A percentile compares a stretch with the other conserved stretches of the same genome.
These are phyloP conservation scores for Xylaria curta DNA, from an alignment of 495 filamentous ascomycete genomes.

Conservation along the genomic window DNA sequence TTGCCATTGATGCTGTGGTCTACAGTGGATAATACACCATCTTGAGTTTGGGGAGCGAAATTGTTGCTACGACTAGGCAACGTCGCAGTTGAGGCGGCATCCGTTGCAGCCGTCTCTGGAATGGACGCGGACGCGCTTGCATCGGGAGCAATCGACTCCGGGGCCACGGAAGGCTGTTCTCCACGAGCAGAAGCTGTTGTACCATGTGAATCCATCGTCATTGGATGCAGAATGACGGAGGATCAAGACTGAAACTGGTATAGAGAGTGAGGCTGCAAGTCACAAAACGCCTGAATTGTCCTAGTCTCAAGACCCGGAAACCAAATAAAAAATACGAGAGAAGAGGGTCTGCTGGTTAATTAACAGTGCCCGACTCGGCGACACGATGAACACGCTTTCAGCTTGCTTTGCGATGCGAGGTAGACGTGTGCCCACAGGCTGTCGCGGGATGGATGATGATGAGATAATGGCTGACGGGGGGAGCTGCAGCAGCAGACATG, in stretches of 20 bases:
- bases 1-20: slow-evolving; percentile 21
- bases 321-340: background rate
- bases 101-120: background rate
- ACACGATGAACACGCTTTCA: background rate
- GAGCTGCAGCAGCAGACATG: slow-evolving; percentile 1
- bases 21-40: slow-evolving; percentile 7
- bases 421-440: slow-evolving; percentile 1
- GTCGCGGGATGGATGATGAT: background rate
- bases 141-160: slow-evolving; percentile 11
- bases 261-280: slow-evolving; percentile 3
- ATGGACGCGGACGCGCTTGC: slow-evolving; percentile 7
- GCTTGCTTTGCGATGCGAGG: background rate
- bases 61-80: background rate
- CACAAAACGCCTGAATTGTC: background rate
- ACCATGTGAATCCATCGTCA: slow-evolving; percentile 17
- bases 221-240: background rate
- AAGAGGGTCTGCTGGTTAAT: background rate
- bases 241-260: background rate
- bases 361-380: background rate
- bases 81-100: background rate
- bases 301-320: background rate
- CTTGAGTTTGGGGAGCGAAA: background rate
- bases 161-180: background rate
- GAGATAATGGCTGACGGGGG: background rate
- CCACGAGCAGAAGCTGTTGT: slow-evolving; percentile 4